phyloP scores from a whole-genome alignment of 176 grass and related monocot genomes.

The Elaeis guineensis region DNA sequence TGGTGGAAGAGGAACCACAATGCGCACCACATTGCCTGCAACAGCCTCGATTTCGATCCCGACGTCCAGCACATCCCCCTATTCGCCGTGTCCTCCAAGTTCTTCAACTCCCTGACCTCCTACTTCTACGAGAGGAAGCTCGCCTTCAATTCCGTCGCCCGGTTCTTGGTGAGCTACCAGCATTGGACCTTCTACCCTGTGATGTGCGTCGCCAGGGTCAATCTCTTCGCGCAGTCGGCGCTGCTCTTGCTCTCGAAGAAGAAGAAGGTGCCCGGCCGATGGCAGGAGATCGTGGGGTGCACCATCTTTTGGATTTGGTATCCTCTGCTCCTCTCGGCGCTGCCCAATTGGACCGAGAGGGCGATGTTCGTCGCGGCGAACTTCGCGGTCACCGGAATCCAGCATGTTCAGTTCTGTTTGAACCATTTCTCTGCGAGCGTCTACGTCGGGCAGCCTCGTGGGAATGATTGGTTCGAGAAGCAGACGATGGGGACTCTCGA shows the following conservation, averaged over 20 bases:
- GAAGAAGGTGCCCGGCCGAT: slow-evolving; percentile 30
- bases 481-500: slow-evolving; percentile 67
- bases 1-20: slow-evolving; percentile 24
- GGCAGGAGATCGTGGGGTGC: slow-evolving; percentile 53
- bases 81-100: slow-evolving; percentile 24
- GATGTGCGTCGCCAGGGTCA: slow-evolving; percentile 77
- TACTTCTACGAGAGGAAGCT: slow-evolving; percentile 60
- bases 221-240: slow-evolving; percentile 54
- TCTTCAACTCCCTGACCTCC: slow-evolving; percentile 58
- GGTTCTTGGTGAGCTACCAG: slow-evolving; percentile 85
- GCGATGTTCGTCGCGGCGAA: slow-evolving; percentile 53
- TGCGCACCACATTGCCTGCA: slow-evolving; percentile 14
- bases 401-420: slow-evolving; percentile 91
- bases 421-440: slow-evolving; percentile 86
- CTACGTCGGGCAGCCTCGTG: slow-evolving; percentile 58
- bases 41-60: slow-evolving; percentile 17
- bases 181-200: slow-evolving; percentile 95
- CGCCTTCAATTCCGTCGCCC: slow-evolving; percentile 42
- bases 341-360: slow-evolving; percentile 74
- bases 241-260: slow-evolving; percentile 35
- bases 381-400: slow-evolving; percentile 68
- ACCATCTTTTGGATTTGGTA: slow-evolving; percentile 75
- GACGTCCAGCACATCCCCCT: slow-evolving; percentile 16
- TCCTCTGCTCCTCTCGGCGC: slow-evolving; percentile 53
- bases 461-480: slow-evolving; percentile 99